A percentile compares a stretch with the other conserved stretches of the same genome.
These are phyloP conservation scores for Arthrobotrys iridis DNA, from an alignment of 2,329 filamentous ascomycete species.

Conservation along the genomic window DNA sequence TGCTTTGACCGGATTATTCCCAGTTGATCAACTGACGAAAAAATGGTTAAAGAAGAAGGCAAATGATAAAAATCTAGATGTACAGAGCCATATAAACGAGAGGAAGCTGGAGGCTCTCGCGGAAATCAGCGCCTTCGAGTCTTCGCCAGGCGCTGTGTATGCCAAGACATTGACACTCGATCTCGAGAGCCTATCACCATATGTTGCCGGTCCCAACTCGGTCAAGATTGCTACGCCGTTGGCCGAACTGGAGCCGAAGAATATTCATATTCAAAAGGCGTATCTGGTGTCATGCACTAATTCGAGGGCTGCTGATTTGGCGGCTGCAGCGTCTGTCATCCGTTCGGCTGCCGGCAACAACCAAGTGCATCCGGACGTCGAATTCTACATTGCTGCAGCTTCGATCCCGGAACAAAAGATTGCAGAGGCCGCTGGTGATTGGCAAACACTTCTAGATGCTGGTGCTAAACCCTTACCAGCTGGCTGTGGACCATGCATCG, in stretches of 20 bases:
- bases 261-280: slow-evolving; percentile 82
- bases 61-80: slow-evolving; percentile 64
- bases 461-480: slow-evolving; percentile 77
- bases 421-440: slow-evolving; percentile 83
- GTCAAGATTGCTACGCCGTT: slow-evolving; percentile 87
- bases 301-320: slow-evolving; percentile 80
- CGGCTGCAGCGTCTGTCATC: slow-evolving; percentile 85
- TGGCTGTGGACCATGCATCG: slow-evolving; percentile 87
- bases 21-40: slow-evolving; percentile 77
- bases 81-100: slow-evolving; percentile 59
- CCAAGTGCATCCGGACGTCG: slow-evolving; percentile 74
- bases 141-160: slow-evolving; percentile 78
- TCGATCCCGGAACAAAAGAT: slow-evolving; percentile 78
- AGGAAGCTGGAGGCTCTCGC: slow-evolving; percentile 69
- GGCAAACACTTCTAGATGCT: slow-evolving; percentile 82
- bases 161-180: slow-evolving; percentile 85
- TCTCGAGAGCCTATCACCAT: slow-evolving; percentile 83
- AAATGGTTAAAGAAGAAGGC: slow-evolving; percentile 81
- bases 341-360: slow-evolving; percentile 71
- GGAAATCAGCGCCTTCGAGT: slow-evolving; percentile 71
- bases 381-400: slow-evolving; percentile 90
- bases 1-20: slow-evolving; percentile 78
- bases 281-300: slow-evolving; percentile 95
- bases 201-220: slow-evolving; percentile 86
- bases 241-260: slow-evolving; percentile 74